phyloP scores from a whole-genome alignment of 345 rosid genomes.

The Ceriops decandra region DNA sequence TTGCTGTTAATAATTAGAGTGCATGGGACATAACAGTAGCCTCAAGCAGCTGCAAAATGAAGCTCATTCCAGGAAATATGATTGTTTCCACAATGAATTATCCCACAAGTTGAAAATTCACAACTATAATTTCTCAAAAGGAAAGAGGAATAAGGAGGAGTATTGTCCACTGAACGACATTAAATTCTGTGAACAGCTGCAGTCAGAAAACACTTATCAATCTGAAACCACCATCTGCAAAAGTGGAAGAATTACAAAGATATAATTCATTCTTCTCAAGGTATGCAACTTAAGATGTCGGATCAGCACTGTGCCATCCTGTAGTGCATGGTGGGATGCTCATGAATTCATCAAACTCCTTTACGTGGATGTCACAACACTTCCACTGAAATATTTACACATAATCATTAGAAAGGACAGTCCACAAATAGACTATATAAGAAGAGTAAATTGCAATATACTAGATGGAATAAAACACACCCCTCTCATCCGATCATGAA shows the following conservation, averaged over 20 bases:
- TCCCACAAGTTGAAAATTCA: not conserved
- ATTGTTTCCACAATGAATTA: not conserved
- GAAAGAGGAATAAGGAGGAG: no score
- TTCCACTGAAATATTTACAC: conserved; percentile 64
- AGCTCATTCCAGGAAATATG: no score
- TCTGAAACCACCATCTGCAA: not conserved
- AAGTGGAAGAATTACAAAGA: conserved; percentile 1
- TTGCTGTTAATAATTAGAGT: no score
- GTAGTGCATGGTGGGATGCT: conserved; percentile 76
- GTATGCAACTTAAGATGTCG: conserved; percentile 3
- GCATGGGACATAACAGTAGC: no score
- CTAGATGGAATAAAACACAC: conserved; percentile 19
- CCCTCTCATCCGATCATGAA: conserved; percentile 87
- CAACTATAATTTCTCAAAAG: not conserved
- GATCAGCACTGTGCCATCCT: conserved; percentile 79
- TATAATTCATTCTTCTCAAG: not conserved
- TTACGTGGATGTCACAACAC: conserved; percentile 80
- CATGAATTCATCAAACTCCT: conserved; percentile 97
- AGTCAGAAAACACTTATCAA: not conserved
- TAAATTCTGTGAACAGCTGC: conserved; percentile 1
- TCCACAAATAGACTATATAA: not conserved
- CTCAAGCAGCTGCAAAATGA: no score
- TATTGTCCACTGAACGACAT: not conserved
- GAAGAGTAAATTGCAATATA: not conserved
- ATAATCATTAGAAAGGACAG: not conserved